Base-by-base conservation (phyloP, 2,329 filamentous ascomycete genomes). In the Penicillium sp. region DNA sequence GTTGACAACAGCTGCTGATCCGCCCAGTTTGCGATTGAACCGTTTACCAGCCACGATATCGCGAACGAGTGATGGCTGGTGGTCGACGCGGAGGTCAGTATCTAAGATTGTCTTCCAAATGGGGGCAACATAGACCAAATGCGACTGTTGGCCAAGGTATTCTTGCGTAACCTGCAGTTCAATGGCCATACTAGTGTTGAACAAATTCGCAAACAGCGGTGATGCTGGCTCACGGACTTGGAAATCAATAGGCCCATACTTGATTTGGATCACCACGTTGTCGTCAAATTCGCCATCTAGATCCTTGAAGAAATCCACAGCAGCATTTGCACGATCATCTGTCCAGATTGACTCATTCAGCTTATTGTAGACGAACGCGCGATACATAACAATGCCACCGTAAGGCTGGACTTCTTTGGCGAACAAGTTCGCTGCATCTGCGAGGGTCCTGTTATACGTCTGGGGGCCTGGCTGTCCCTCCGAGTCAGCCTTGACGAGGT, bases 221-320 rank as follows among this genome's bases (percentile, higher is more conserved):
- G 83, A 88, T 1, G 80, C 72, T 1, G 87, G 84, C 68, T 89
- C 87, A 35, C 87, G 82, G 11, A 89, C 85, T 64, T 89, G 87
- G 70, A 90, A 89, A 66, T 90, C 87, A 57, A 89, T 89, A 0
- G 87, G 86, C 0, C 88, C 87, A 59, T 87, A 89, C 70, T 90
- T 90, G 71, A 90, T 85, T 67, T 90, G 87, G 2, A 90, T 79
- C 0, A 90, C 79, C 0, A 89, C 86, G 45, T 90, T 90, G 44
- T 86, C 83, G 22, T 87, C 84, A 55, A 90, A 90, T 57, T 85
- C 69, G 5, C 79, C 82, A 63, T 90, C 87, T 0, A 89, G 78
- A 0, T 78, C 77, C 16, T 82, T 76, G 69, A 90, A 89, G 70
- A 83, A 88, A 1, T 89, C 78, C 0, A 89, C 85, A 0, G 85